These are phyloP conservation scores for Kodamaea sp. DNA, from an alignment of 1,139 yeast genomes.

Conservation along the genomic window DNA sequence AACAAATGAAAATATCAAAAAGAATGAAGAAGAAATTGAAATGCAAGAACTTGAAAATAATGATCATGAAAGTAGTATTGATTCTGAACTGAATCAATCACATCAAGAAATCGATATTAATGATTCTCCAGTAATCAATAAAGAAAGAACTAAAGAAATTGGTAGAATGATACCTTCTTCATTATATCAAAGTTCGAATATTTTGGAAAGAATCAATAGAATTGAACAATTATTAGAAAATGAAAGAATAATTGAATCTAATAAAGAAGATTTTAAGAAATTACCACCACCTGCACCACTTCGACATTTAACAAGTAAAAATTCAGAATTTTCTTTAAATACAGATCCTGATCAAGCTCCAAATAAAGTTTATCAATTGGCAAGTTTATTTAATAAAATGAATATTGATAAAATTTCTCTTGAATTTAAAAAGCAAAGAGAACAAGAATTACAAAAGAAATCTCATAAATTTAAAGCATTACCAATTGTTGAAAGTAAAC, in stretches of 20 bases:
- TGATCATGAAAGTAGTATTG: conserved; percentile 8
- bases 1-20: conserved; percentile 2
- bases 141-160: conserved; percentile 17
- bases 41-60: conserved; percentile 14
- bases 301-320: conserved; percentile 13
- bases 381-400: conserved; percentile 67
- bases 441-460: conserved; percentile 62
- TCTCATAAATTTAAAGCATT: conserved; percentile 67
- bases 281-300: conserved; percentile 17
- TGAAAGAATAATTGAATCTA: conserved; percentile 12
- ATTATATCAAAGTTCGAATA: conserved; percentile 19
- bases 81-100: not conserved
- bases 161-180: conserved; percentile 25
- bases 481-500: conserved; percentile 74
- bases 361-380: conserved; percentile 55
- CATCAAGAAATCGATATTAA: not conserved
- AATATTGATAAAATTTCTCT: conserved; percentile 78
- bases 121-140: conserved; percentile 8
- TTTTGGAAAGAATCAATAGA: conserved; percentile 25
- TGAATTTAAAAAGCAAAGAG: conserved; percentile 87
- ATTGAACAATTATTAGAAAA: conserved; percentile 25
- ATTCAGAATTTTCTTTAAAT: conserved; percentile 10
- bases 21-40: conserved; percentile 6
- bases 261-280: conserved; percentile 11
- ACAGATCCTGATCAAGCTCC: conserved; percentile 11